phyloP scores from a whole-genome alignment of 164 flowering plant genomes.

The Nymphaea colorata region DNA sequence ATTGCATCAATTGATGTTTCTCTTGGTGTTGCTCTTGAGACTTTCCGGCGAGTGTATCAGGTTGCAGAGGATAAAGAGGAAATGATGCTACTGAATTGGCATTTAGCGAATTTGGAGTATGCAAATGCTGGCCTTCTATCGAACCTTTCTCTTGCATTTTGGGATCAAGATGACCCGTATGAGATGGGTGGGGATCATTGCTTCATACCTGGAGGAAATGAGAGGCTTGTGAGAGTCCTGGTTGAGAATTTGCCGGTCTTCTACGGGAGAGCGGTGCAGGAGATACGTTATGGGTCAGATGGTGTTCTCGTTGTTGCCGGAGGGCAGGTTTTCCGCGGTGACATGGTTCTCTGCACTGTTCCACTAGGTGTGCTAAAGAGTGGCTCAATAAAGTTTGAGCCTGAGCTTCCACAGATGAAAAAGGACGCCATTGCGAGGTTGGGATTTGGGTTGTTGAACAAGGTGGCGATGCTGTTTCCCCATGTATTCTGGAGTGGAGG shows the following conservation, averaged over 20 bases:
- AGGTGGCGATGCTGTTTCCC: slow-evolving; percentile 91
- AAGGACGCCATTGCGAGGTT: slow-evolving; percentile 75
- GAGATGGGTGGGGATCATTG: slow-evolving; percentile 99
- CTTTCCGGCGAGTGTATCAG: slow-evolving; percentile 53
- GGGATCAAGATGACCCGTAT: slow-evolving; percentile 99
- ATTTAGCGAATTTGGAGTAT: slow-evolving; percentile 89
- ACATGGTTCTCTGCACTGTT: slow-evolving; percentile 86
- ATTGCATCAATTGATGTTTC: slow-evolving; percentile 68
- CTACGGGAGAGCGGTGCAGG: slow-evolving; percentile 49
- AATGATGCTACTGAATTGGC: slow-evolving; percentile 89
- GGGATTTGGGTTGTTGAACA: slow-evolving; percentile 86
- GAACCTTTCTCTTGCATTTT: slow-evolving; percentile 79
- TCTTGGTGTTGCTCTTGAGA: slow-evolving; percentile 75
- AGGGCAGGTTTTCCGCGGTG: slow-evolving; percentile 70
- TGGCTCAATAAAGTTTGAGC: slow-evolving; percentile 61
- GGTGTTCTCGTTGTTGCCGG: slow-evolving; percentile 72
- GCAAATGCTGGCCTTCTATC: slow-evolving; percentile 84
- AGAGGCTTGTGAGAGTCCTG: slow-evolving; percentile 65
- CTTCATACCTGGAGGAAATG: slow-evolving; percentile 95
- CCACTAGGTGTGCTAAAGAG: slow-evolving; percentile 94
- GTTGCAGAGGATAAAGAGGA: slow-evolving; percentile 69
- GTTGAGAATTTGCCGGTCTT: slow-evolving; percentile 74
- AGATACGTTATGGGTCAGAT: slow-evolving; percentile 64
- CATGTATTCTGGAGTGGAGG: slow-evolving; percentile 95
- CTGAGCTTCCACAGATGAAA: slow-evolving; percentile 79